Conservation (phyloP, 1,284 basidiomycete species). For the Moesziomyces globuligerus region DNA sequence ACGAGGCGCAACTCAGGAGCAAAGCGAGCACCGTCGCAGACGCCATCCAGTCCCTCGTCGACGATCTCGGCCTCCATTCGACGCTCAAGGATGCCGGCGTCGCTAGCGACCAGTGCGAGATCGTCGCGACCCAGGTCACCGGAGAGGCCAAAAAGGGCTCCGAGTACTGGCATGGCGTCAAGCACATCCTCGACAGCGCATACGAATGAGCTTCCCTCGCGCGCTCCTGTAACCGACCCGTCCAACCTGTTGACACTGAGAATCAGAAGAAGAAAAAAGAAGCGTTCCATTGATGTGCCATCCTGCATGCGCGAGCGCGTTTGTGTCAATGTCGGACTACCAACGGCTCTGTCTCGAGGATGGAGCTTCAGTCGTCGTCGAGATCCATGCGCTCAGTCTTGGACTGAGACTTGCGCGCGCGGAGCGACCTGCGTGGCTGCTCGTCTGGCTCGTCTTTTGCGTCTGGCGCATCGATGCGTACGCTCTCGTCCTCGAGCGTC, state of each 20-base stretch:
- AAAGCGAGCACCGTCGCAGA: constrained; percentile 33
- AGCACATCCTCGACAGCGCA: constrained; percentile 26
- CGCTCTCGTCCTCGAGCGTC: constrained; percentile 20
- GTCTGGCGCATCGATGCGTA: neutral
- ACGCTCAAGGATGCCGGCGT: constrained; percentile 74
- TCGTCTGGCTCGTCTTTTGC: constrained; percentile 9
- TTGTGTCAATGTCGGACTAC: no score
- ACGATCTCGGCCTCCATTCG: constrained; percentile 73
- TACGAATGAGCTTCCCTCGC: constrained; percentile 29
- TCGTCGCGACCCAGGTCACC: constrained; percentile 71
- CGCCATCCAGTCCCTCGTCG: constrained; percentile 70
- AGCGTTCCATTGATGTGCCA: no score
- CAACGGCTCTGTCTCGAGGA: no score
- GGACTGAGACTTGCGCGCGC: constrained; percentile 19
- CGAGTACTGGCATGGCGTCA: constrained; percentile 37
- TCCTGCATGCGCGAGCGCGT: no score
- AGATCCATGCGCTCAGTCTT: constrained; percentile 35
- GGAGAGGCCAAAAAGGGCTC: constrained; percentile 48
- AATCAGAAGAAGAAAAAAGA: no score
- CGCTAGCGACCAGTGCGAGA: constrained; percentile 71
- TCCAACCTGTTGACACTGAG: neutral
- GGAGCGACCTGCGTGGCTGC: constrained; percentile 16
- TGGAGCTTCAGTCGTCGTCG: constrained; percentile 37
- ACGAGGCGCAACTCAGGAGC: constrained; percentile 10
- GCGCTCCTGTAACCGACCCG: neutral